phyloP scores from a whole-genome alignment of 75 land plant genomes.

The Picea sitchensis region DNA sequence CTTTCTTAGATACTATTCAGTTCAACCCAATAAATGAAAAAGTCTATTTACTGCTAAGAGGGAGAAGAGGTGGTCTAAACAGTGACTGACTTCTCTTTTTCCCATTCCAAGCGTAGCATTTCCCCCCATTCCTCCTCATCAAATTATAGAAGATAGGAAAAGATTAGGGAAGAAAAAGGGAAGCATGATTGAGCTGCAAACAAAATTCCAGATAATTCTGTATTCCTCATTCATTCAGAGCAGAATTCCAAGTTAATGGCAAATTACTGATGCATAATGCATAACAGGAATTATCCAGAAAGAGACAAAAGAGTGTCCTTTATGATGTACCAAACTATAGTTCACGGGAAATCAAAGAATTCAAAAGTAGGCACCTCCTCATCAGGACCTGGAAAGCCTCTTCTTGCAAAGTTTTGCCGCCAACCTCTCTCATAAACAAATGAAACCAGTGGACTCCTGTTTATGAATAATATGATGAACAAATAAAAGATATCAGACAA shows the following conservation, averaged over 20 bases:
- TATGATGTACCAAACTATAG: not conserved
- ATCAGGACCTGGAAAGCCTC: constrained; percentile 96
- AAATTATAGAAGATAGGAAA: not conserved
- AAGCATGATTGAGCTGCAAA: not conserved
- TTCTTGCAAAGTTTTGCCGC: constrained; percentile 77
- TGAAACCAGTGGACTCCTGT: constrained; percentile 91
- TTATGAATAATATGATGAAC: not conserved
- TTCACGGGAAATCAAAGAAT: not conserved
- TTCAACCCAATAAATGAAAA: not conserved
- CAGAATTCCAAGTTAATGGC: no score
- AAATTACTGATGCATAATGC: not conserved
- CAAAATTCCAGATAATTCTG: not conserved
- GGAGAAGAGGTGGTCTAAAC: not conserved
- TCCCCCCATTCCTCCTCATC: not conserved
- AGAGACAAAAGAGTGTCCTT: not conserved
- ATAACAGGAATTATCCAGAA: not conserved
- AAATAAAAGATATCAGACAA: no score
- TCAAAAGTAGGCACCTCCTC: constrained; percentile 64
- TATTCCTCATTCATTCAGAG: not conserved
- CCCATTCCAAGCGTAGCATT: not conserved
- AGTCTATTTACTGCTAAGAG: no score
- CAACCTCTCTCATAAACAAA: constrained; percentile 97
- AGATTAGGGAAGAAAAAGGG: no score
- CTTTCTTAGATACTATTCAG: not conserved
- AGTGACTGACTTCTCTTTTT: not conserved